Conservation (phyloP, 148 eudicot species). For the Simmondsia chinensis region DNA sequence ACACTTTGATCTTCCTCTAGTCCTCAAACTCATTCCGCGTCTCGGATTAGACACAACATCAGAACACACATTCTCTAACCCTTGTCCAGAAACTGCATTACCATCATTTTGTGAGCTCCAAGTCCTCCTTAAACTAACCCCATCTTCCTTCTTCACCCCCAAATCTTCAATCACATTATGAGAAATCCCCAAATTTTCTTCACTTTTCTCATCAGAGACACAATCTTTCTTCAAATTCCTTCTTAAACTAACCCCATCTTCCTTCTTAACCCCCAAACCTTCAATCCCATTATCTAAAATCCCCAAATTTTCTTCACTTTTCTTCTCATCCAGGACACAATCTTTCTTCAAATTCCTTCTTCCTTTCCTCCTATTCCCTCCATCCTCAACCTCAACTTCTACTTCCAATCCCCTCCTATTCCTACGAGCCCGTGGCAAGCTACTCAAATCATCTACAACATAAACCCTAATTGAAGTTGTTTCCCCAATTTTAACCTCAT, state of each 20-base stretch:
- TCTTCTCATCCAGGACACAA: no score
- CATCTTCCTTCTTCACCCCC: constrained; percentile 4
- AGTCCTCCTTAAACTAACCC: constrained; percentile 11
- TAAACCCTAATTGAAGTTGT: constrained; percentile 37
- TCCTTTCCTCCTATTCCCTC: constrained; percentile 7
- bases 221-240: constrained; percentile 1
- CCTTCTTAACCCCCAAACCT: background rate
- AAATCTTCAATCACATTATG: constrained; percentile 6
- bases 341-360: constrained; percentile 10
- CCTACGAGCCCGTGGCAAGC: constrained; percentile 12
- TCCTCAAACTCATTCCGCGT: constrained; percentile 28
- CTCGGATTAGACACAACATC: no score
- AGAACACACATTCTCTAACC: background rate
- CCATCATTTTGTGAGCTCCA: constrained; percentile 10
- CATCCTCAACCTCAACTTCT: constrained; percentile 9
- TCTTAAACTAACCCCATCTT: constrained; percentile 4
- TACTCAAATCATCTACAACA: constrained; percentile 12
- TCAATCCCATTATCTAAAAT: background rate
- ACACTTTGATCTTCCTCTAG: constrained; percentile 27
- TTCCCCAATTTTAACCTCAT: constrained; percentile 58
- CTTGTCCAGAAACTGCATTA: constrained; percentile 5
- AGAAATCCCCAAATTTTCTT: background rate
- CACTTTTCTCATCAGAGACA: constrained; percentile 1
- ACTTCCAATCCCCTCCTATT: constrained; percentile 5
- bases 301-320: no score